Conservation (phyloP, 202 grass and related monocot species). For the Schoenoplectus tabernaemontani region DNA sequence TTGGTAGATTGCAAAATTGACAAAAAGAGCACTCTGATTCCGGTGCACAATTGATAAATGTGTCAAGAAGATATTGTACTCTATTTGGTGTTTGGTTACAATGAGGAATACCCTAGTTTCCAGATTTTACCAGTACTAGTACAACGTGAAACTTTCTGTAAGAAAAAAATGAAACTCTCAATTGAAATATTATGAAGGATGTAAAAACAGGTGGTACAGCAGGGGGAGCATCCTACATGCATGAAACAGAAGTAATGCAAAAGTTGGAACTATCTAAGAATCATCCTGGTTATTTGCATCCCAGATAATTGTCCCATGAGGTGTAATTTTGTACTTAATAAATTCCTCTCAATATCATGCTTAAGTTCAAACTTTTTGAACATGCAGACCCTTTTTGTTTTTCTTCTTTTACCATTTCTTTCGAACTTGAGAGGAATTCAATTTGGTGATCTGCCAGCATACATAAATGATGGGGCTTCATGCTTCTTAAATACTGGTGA, state of each 20-base stretch:
- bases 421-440: conserved; percentile 84
- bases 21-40: too few relatives aligned
- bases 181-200: background rate
- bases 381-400: conserved; percentile 83
- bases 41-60: background rate
- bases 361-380: background rate
- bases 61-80: background rate
- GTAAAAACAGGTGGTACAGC: background rate
- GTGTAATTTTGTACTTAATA: background rate
- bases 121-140: background rate
- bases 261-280: background rate
- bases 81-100: background rate
- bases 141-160: background rate
- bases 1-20: too few relatives aligned
- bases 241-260: background rate
- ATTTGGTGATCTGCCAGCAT: conserved; percentile 68
- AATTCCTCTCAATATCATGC: background rate
- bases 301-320: background rate
- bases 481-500: conserved; percentile 81
- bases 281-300: background rate
- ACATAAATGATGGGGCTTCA: conserved; percentile 65
- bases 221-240: background rate
- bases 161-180: background rate
- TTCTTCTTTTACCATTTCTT: conserved; percentile 71
- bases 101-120: background rate